A percentile compares a stretch with the other conserved stretches of the same genome.
Evolutionary conservation across 345 rosid genomes (phyloP).

Genomic region (Citrus reticulata): DNA sequence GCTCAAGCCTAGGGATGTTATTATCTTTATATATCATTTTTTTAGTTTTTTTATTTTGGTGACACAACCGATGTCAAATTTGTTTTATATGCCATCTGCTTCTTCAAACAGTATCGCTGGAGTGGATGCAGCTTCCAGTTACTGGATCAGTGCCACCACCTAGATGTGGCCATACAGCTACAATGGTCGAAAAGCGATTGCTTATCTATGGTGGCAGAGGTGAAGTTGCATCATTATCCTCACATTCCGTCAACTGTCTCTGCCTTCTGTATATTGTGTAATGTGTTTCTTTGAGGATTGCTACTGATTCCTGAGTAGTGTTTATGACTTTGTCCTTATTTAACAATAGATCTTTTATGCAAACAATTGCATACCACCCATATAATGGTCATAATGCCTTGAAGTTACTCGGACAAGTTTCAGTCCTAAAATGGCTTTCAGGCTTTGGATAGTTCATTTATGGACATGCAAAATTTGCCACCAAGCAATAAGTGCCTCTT

Average conservation of each 20-base stretch:
- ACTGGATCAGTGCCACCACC: constrained; percentile 86
- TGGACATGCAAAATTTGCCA: not conserved
- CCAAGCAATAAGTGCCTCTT: not conserved
- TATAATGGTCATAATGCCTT: not conserved
- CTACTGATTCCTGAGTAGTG: not conserved
- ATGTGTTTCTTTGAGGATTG: not conserved
- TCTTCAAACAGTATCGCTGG: constrained; percentile 75
- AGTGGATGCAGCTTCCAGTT: constrained; percentile 87
- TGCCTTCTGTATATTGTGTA: not conserved
- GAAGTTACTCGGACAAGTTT: not conserved
- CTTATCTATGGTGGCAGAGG: constrained; percentile 99
- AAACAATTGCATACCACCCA: not conserved
- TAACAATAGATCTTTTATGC: not conserved
- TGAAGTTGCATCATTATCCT: constrained; percentile 18
- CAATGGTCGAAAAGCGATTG: constrained; percentile 92
- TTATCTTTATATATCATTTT: constrained; percentile 1
- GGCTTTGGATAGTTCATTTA: not conserved
- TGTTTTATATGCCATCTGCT: constrained; percentile 2
- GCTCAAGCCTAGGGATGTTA: constrained; percentile 10
- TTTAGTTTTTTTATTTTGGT: not conserved
- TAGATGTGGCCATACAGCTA: constrained; percentile 96
- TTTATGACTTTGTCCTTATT: not conserved
- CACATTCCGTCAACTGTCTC: not conserved
- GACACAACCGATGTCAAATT: not conserved
- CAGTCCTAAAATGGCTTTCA: not conserved